Evolutionary conservation across 2,329 filamentous ascomycete species (phyloP).

Genomic region (Mariannaea elegans): DNA sequence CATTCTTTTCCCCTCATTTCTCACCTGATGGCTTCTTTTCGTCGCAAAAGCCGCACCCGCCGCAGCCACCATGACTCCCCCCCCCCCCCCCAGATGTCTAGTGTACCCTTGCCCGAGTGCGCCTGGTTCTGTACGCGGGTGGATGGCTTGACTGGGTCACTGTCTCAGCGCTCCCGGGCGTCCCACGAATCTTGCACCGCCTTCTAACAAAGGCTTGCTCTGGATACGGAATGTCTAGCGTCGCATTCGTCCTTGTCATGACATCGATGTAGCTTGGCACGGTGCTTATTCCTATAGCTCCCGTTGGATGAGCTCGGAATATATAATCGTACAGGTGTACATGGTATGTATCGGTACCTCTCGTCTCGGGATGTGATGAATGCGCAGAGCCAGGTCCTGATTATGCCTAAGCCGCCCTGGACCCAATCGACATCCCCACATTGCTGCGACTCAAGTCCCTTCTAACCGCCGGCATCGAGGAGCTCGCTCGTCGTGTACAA

Average conservation of each 20-base stretch:
- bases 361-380: not conserved
- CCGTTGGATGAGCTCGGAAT: not conserved
- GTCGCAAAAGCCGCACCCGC: conserved; percentile 11
- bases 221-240: conserved; percentile 10
- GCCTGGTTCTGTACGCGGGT: conserved; percentile 3
- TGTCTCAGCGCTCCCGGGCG: conserved; percentile 11
- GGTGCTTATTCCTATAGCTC: conserved; percentile 16
- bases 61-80: not conserved
- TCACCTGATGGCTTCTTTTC: not conserved
- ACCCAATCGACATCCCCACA: conserved; percentile 16
- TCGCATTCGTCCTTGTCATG: conserved; percentile 14
- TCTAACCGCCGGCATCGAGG: conserved; percentile 5
- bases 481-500: not conserved
- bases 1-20: not conserved
- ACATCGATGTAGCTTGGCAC: not conserved
- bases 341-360: not conserved
- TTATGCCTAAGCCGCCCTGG: conserved; percentile 8
- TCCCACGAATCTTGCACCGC: not conserved
- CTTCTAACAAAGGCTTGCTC: not conserved
- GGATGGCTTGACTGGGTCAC: conserved; percentile 8
- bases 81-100: conserved; percentile 5
- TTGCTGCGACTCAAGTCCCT: not conserved
- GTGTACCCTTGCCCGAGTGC: not conserved
- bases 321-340: not conserved
- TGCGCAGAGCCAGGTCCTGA: conserved; percentile 2